Conservation (phyloP, 2,329 filamentous ascomycete genomes). For the Periconia macrospinosa region DNA sequence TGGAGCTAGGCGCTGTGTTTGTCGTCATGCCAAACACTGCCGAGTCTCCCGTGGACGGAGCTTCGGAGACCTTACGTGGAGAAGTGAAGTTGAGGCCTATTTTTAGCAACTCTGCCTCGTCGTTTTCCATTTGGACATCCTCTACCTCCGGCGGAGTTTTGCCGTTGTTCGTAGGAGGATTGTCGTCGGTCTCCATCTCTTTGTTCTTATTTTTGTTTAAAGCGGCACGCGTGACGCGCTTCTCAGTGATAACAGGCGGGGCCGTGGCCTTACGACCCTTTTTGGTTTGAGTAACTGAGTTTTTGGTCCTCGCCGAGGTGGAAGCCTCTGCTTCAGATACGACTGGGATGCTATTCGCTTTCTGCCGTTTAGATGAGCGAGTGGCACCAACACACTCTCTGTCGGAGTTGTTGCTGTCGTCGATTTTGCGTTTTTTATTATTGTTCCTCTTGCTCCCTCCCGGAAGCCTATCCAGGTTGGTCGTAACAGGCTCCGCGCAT, state of each 20-base stretch:
- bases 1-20: neutral
- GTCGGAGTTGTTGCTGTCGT: neutral
- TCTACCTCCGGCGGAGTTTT: too few relatives aligned
- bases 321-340: too few relatives aligned
- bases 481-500: constrained; percentile 19
- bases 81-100: neutral
- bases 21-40: neutral
- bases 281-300: too few relatives aligned
- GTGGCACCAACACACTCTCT: neutral
- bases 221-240: too few relatives aligned
- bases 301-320: too few relatives aligned
- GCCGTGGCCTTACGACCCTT: too few relatives aligned
- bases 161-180: too few relatives aligned
- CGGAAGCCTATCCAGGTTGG: constrained; percentile 24
- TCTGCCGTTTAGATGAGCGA: neutral
- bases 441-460: constrained; percentile 17
- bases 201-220: too few relatives aligned
- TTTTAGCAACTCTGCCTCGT: neutral
- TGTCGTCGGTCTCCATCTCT: too few relatives aligned
- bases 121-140: too few relatives aligned
- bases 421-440: constrained; percentile 14
- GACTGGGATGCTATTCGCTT: neutral
- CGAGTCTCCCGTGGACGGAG: neutral
- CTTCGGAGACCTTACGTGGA: neutral
- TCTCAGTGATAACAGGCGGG: too few relatives aligned